Evolutionary conservation across 345 rosid species (phyloP), one percentile per base, ranked within the genome.

Genomic region (Populus pruinosa): DNA sequence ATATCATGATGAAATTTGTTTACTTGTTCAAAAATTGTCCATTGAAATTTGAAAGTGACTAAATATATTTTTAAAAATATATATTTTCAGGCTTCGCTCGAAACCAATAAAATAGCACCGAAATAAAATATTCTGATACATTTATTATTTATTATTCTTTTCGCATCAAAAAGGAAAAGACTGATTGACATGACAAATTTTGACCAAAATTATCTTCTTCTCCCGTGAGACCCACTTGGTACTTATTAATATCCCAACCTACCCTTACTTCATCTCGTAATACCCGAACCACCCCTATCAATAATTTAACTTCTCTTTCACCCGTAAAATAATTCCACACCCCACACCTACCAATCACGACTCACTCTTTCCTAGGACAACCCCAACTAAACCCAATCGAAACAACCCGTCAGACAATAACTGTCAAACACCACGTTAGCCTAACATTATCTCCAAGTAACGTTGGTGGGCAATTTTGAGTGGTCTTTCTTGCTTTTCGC

Each of bases 401-500:
- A 25, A 2, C 3, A 5, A 10, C 0, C 76, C 25, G 67, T 38
- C 27, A 62, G 20, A 39, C 50, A 36, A 7, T 18, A 13, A 5
- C 20, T 6, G 3, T 5, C 3, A 1, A 5, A 3, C 8, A 1
- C 4, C 55, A 4, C 0, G 68, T 73, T 3, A 36, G 50, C 21
- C n/a, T 72, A 72, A 13, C 18, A 36, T 59, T 41, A 36, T 27
- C 53, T 29, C 31, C 17, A 7, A 14, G 27, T 4, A 14, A 29
- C 8, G 27, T 2, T 5, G 39, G 55, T 39, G 77, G 38, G 38
- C 25, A 50, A 39, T 7, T 49, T 29, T 61, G 39, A 39, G 38
- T 63, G 59, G 69, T 63, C 77, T 73, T 53, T 56, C 79, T 76
- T 76, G 67, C 73, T 69, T 69, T 59, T 38, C 73, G 68, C 67